Evolutionary conservation across 352 stramenopile species (phyloP).

Genomic region (Chrysophaeum taylorii): DNA sequence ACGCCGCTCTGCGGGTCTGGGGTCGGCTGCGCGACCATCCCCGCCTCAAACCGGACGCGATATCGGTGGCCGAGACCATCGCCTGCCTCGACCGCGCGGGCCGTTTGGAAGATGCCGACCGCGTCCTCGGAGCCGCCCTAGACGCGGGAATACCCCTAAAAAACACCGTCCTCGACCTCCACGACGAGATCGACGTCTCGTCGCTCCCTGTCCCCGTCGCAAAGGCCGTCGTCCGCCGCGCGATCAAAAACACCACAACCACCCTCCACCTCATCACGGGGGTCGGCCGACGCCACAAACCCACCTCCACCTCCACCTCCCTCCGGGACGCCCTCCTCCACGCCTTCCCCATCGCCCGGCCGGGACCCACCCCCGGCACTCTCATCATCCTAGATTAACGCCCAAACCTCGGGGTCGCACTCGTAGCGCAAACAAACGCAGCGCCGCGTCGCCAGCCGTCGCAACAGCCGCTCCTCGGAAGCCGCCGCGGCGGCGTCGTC

Average conservation of each 20-base stretch:
- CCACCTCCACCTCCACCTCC: not conserved
- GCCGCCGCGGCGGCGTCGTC: no score
- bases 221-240: not conserved
- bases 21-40: not conserved
- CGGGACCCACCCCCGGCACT: no score
- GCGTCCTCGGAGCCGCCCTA: not conserved
- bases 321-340: not conserved
- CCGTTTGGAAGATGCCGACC: not conserved
- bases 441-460: no score
- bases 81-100: not conserved
- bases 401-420: no score
- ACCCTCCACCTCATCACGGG: conserved; percentile 10
- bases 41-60: not conserved
- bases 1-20: not conserved
- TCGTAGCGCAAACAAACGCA: no score
- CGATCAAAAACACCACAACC: not conserved
- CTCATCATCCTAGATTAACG: no score
- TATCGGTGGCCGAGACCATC: not conserved
- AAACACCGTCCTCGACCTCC: not conserved
- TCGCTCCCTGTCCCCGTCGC: not conserved
- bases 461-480: no score
- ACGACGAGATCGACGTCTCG: not conserved
- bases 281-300: not conserved
- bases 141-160: not conserved
- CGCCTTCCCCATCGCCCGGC: no score